phyloP scores from a whole-genome alignment of 2,329 filamentous ascomycete species.

The Seiridium cupressi region DNA sequence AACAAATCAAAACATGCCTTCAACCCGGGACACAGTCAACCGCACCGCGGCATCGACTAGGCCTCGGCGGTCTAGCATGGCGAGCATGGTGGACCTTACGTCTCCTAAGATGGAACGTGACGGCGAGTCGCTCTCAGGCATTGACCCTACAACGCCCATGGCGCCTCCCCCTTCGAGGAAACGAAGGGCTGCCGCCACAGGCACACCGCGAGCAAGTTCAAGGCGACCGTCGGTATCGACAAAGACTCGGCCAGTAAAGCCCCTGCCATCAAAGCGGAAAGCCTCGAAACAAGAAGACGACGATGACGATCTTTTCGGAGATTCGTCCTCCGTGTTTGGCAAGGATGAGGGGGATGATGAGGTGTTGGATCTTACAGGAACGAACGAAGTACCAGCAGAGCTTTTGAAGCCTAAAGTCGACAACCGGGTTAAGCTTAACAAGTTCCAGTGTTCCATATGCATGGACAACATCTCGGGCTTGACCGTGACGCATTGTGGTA shows the following conservation, averaged over 20 bases:
- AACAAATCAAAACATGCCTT: neutral
- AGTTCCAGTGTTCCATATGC: conserved; percentile 66
- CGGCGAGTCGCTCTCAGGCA: conserved; percentile 10
- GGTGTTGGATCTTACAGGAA: conserved; percentile 40
- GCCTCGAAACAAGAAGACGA: conserved; percentile 25
- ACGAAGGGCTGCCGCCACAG: conserved; percentile 11
- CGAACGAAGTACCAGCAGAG: conserved; percentile 41
- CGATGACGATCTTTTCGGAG: conserved; percentile 20
- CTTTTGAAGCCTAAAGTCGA: conserved; percentile 44
- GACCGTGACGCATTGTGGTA: conserved; percentile 67
- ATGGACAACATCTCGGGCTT: conserved; percentile 60
- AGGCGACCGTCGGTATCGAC: conserved; percentile 20
- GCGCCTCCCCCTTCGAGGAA: conserved; percentile 16
- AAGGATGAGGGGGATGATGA: conserved; percentile 20
- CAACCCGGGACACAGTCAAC: neutral
- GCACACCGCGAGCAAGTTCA: conserved; percentile 10
- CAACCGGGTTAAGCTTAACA: conserved; percentile 49
- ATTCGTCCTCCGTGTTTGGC: conserved; percentile 12
- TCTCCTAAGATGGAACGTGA: conserved; percentile 14
- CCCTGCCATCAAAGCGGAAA: conserved; percentile 20
- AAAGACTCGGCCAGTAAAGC: conserved; percentile 13
- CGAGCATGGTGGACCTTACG: conserved; percentile 3
- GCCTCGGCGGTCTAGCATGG: neutral
- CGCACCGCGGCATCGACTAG: neutral
- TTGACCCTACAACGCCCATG: conserved; percentile 21